Conservation (phyloP, 192 early-diverging fungal species). For the Umbelopsis isabellina region DNA sequence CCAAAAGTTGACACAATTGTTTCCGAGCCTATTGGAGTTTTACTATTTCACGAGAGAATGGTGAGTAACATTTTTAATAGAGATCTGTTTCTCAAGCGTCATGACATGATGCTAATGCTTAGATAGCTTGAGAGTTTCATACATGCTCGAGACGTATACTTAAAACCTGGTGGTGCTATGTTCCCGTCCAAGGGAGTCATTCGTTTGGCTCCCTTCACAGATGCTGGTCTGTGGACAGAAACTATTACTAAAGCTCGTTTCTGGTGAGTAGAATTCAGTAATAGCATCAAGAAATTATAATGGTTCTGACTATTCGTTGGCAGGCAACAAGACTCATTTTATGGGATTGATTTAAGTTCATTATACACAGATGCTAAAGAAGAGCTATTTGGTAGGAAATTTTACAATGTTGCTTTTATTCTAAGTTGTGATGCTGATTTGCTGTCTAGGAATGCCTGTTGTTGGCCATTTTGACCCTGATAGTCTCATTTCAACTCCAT, state of each 20-base stretch:
- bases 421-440: not conserved
- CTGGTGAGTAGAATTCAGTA: conserved; percentile 44
- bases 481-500: conserved; percentile 71
- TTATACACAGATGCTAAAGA: conserved; percentile 82
- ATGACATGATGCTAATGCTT: conserved; percentile 1
- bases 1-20: conserved; percentile 93
- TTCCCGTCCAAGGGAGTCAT: conserved; percentile 91
- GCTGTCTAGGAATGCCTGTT: conserved; percentile 69
- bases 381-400: conserved; percentile 77
- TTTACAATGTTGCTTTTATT: conserved; percentile 32
- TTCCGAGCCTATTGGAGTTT: conserved; percentile 96
- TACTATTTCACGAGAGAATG: conserved; percentile 98
- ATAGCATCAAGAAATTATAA: not conserved
- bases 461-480: conserved; percentile 92
- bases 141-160: conserved; percentile 83
- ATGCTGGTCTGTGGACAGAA: conserved; percentile 83
- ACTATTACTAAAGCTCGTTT: conserved; percentile 92
- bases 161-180: conserved; percentile 93
- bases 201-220: conserved; percentile 83
- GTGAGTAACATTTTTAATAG: conserved; percentile 51
- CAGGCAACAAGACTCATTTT: conserved; percentile 83
- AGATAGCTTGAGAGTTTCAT: conserved; percentile 80
- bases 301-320: not conserved
- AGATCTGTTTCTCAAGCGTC: no score
- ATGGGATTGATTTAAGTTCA: conserved; percentile 89